A percentile compares a stretch with the other conserved stretches of the same genome.
These are phyloP conservation scores for Claviceps sp. DNA, from an alignment of 2,329 filamentous ascomycete genomes.

Conservation along the genomic window DNA sequence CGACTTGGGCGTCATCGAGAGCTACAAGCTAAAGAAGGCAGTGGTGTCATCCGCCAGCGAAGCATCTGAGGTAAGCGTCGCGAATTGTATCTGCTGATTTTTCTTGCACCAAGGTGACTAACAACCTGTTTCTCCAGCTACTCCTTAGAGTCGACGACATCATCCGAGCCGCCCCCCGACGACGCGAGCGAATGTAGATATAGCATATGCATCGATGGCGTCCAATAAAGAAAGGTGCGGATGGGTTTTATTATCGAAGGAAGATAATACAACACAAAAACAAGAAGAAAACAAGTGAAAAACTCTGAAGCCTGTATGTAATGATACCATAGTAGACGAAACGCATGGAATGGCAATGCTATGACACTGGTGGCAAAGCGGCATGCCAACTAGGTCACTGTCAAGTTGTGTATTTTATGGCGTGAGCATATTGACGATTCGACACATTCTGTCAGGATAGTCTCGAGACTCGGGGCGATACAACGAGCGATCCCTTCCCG, in stretches of 20 bases:
- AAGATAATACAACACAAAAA: neutral
- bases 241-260: neutral
- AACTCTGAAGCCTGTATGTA: conserved; percentile 18
- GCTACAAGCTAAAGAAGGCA: conserved; percentile 97
- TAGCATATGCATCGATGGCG: neutral
- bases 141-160: conserved; percentile 94
- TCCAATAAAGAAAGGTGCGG: neutral
- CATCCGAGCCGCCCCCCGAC: conserved; percentile 77
- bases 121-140: conserved; percentile 36
- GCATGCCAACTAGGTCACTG: neutral
- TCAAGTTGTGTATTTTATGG: neutral
- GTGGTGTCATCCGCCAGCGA: conserved; percentile 94
- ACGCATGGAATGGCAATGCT: conserved; percentile 14
- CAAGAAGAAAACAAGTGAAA: neutral
- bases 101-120: neutral
- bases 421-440: too few relatives aligned
- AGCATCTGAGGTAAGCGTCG: conserved; percentile 72
- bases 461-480: too few relatives aligned
- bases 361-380: conserved; percentile 2
- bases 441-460: too few relatives aligned
- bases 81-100: neutral
- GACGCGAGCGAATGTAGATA: conserved; percentile 25
- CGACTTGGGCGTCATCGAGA: conserved; percentile 88
- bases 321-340: conserved; percentile 24
- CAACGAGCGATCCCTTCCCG: too few relatives aligned